Base-by-base conservation (phyloP, 2,329 filamentous ascomycete species). In the Aspergillus luchuensis region DNA sequence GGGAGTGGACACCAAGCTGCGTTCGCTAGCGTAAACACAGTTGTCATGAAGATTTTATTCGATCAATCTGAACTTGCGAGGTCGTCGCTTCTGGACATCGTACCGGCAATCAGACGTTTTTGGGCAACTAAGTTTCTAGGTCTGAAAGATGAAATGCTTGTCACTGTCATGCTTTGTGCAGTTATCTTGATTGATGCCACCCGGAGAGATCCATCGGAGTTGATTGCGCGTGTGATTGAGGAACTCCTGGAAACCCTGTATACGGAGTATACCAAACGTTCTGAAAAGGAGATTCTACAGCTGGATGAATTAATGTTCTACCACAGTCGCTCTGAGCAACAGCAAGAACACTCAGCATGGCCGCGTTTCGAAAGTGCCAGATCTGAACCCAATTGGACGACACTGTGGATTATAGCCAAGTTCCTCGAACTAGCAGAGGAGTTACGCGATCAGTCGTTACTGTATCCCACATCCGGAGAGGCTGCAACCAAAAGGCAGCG, bases 131-230 rank as follows among this genome's bases (percentile, higher is more conserved):
- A 90, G 66, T 84, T 85, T 49, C 76, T 84, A 25, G 83, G 84
- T 13, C 66, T 95, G 53, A 87, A 89, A 66, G 90, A 94, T 65
- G 91, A 92, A 73, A 89, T 97, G 73, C 81, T 96, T 36, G 87
- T 87, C 66, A 86, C 87, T 1, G 79, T 97, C 28, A 87, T 90
- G 63, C 78, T 89, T 8, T 86, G 89, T 64, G 78, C 91, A 49
- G 82, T 90, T 65, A 78, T 85, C 60, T 71, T 90, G 33, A 73
- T 83, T 25, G 79, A 84, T 55, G 72, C 71, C 62, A 43, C 65
- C 58, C 65, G 65, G 55, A 66, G 75, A 72, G 62, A 66, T 78
- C 65, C 74, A 69, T 59, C 72, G 68, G 57, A 74, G 82, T 58
- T 73, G 76, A 28, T 79, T 70, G 48, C 74, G 17, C 69, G 66